A percentile compares a stretch with the other conserved stretches of the same genome.
phyloP scores from a whole-genome alignment of 169 alveolate genomes.

The Perkinsus olseni region DNA sequence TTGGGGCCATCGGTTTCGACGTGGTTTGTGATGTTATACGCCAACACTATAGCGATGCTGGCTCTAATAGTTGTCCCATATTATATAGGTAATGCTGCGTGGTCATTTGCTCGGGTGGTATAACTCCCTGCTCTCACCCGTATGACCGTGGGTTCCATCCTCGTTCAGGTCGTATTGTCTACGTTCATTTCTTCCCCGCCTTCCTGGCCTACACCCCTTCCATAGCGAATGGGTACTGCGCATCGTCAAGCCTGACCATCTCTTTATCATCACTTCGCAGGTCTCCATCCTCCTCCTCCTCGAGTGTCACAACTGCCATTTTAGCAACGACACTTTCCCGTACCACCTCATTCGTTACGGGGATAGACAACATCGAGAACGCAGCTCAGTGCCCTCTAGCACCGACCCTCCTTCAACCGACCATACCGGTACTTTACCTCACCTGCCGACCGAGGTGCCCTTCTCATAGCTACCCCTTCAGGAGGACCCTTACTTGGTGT shows the following conservation, averaged over 20 bases:
- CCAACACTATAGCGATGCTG: neutral
- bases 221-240: neutral
- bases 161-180: neutral
- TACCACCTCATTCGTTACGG: neutral
- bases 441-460: neutral
- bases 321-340: neutral
- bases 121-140: neutral
- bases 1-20: neutral
- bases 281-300: neutral
- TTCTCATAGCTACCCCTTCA: neutral
- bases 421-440: neutral
- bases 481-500: neutral
- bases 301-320: neutral
- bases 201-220: neutral
- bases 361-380: neutral
- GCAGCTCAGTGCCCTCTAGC: neutral
- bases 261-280: neutral
- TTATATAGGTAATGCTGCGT: neutral
- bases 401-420: neutral
- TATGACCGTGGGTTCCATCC: neutral
- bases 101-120: neutral
- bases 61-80: neutral
- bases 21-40: neutral
- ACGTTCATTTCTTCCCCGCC: neutral
- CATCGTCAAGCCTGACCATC: neutral